Percentiles rank a stretch among this genome's conserved stretches.
phyloP scores from a whole-genome alignment of 805 yeast species.

The Yamadazyma akitaensis region DNA sequence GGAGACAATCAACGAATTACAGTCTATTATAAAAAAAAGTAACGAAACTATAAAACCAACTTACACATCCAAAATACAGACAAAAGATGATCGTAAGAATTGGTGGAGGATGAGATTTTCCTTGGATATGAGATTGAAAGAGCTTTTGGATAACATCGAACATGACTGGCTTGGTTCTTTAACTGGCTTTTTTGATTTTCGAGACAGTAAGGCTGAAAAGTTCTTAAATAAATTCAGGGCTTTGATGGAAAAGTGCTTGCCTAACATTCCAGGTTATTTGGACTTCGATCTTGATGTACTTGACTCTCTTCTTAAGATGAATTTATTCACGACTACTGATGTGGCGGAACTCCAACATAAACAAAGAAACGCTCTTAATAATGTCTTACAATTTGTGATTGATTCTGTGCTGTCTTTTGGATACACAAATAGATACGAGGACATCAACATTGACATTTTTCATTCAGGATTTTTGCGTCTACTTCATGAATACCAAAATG shows the following conservation, averaged over 20 bases:
- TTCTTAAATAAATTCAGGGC: background rate
- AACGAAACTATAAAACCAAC: constrained; percentile 55
- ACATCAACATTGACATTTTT: constrained; percentile 56
- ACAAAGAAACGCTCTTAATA: constrained; percentile 36
- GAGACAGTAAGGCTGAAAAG: background rate
- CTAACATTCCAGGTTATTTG: background rate
- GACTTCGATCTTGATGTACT: background rate
- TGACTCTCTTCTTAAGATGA: background rate
- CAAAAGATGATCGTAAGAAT: constrained; percentile 55
- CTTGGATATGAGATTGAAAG: constrained; percentile 55
- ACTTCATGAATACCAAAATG: background rate
- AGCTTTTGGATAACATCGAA: constrained; percentile 58
- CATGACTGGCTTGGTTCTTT: constrained; percentile 77
- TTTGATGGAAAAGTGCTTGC: background rate
- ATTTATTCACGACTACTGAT: background rate
- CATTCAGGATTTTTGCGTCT: constrained; percentile 49
- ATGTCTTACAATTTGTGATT: constrained; percentile 57
- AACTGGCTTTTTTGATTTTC: constrained; percentile 49
- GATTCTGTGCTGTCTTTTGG: constrained; percentile 64
- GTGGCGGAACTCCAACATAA: background rate
- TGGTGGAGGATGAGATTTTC: constrained; percentile 79
- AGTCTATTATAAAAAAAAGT: constrained; percentile 55
- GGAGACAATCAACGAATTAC: constrained; percentile 33
- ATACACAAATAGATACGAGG: constrained; percentile 61
- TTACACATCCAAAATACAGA: constrained; percentile 48